A percentile compares a stretch with the other conserved stretches of the same genome.
These are phyloP conservation scores for Lactifluus echinatus DNA, from an alignment of 768 basidiomycete genomes.

Conservation along the genomic window DNA sequence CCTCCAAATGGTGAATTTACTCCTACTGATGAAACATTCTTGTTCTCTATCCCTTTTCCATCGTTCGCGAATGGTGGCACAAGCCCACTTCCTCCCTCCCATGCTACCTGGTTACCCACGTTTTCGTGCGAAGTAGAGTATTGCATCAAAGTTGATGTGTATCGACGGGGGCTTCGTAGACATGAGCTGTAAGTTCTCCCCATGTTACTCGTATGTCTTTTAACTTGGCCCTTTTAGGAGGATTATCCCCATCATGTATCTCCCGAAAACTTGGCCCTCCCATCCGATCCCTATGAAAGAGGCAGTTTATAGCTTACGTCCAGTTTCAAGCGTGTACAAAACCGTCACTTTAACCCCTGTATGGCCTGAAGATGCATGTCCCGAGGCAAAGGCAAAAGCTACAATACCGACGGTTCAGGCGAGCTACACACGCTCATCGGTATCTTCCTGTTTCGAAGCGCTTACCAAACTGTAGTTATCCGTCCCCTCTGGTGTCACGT, in stretches of 20 bases:
- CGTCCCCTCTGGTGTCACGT: constrained; percentile 30
- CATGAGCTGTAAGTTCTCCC: constrained; percentile 32
- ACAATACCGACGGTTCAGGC: constrained; percentile 24
- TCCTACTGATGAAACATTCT: constrained; percentile 9
- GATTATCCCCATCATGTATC: constrained; percentile 33
- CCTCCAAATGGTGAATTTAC: constrained; percentile 6
- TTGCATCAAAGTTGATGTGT: constrained; percentile 31
- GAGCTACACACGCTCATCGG: constrained; percentile 10
- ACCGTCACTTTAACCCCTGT: constrained; percentile 25
- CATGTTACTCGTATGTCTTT: neutral
- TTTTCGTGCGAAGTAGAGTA: constrained; percentile 30
- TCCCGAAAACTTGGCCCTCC: constrained; percentile 36
- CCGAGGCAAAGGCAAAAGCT: constrained; percentile 4
- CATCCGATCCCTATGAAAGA: constrained; percentile 29
- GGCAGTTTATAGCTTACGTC: constrained; percentile 22
- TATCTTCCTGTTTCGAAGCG: neutral
- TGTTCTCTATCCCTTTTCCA: constrained; percentile 36
- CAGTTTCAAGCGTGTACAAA: constrained; percentile 24
- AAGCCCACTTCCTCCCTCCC: constrained; percentile 34
- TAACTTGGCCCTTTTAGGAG: constrained; percentile 21
- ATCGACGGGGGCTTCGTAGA: constrained; percentile 33
- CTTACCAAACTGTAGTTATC: constrained; percentile 28
- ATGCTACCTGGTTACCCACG: constrained; percentile 26
- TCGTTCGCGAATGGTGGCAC: constrained; percentile 25
- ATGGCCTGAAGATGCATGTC: constrained; percentile 13